phyloP scores from a whole-genome alignment of 164 flowering plant genomes.

The Litsea cubeba region DNA sequence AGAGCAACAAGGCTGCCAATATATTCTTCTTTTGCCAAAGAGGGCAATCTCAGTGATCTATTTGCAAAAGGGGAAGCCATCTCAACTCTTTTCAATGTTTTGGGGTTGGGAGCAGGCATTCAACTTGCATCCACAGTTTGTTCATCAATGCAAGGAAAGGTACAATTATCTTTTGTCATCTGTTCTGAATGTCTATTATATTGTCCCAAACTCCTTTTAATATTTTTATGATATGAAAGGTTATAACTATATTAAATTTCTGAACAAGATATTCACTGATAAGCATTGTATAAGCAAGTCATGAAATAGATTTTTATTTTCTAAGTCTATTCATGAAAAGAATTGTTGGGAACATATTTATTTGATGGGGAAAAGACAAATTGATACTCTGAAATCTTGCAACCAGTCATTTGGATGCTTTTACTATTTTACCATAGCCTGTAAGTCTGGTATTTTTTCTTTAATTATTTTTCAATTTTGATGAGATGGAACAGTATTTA shows the following conservation, averaged over 20 bases:
- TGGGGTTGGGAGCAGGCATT: slow-evolving; percentile 81
- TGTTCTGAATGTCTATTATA: neutral
- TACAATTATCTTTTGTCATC: slow-evolving; percentile 14
- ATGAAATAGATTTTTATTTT: too few relatives aligned
- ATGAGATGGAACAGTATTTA: too few relatives aligned
- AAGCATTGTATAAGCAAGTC: neutral
- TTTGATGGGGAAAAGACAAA: too few relatives aligned
- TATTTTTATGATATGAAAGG: neutral
- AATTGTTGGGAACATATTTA: too few relatives aligned
- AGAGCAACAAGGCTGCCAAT: slow-evolving; percentile 94
- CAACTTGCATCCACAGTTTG: slow-evolving; percentile 89
- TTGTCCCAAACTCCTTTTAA: neutral
- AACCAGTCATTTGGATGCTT: too few relatives aligned
- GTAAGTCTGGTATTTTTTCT: neutral
- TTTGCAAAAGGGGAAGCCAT: slow-evolving; percentile 98
- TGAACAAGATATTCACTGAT: neutral
- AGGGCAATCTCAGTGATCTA: slow-evolving; percentile 94
- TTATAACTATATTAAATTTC: neutral
- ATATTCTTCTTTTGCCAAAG: slow-evolving; percentile 98
- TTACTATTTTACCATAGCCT: neutral
- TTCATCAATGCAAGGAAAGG: slow-evolving; percentile 95
- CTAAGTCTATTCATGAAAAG: too few relatives aligned
- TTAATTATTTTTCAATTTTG: neutral
- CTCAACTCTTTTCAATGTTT: slow-evolving; percentile 87
- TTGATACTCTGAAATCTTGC: too few relatives aligned